These are phyloP conservation scores for Leptomonas pyrrhocoris DNA, from an alignment of 208 protist species.

Conservation along the genomic window DNA sequence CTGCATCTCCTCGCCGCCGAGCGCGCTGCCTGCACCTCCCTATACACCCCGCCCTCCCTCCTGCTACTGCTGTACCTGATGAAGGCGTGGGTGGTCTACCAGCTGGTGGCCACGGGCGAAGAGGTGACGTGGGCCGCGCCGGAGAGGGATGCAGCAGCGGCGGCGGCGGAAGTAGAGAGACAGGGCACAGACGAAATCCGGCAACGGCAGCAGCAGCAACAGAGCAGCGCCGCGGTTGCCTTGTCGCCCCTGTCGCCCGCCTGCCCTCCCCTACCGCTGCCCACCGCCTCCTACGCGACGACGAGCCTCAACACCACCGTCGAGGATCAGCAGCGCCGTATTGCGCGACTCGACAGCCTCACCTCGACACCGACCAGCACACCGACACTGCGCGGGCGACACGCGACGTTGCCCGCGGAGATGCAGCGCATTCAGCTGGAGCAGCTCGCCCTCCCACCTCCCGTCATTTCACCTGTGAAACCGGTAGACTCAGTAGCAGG, in stretches of 20 bases:
- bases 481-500: neutral
- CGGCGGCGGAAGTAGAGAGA: no score
- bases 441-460: neutral
- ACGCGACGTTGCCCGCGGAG: constrained; percentile 27
- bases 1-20: constrained; percentile 63
- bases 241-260: constrained; percentile 9
- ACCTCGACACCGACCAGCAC: constrained; percentile 26
- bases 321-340: constrained; percentile 35
- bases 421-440: constrained; percentile 41
- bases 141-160: no score
- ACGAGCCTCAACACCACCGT: constrained; percentile 33
- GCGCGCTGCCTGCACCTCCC: constrained; percentile 25
- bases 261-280: constrained; percentile 16
- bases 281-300: constrained; percentile 29
- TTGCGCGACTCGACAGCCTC: constrained; percentile 33
- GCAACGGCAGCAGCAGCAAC: neutral
- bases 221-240: neutral
- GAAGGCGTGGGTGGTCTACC: constrained; percentile 59
- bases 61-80: constrained; percentile 45
- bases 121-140: constrained; percentile 12
- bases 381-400: constrained; percentile 31
- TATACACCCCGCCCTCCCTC: constrained; percentile 30
- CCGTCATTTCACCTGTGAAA: neutral
- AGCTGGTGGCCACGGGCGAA: constrained; percentile 28
- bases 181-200: neutral